Evolutionary conservation across 176 grass and related monocot genomes (phyloP).

Genomic region (Phragmites australis): DNA sequence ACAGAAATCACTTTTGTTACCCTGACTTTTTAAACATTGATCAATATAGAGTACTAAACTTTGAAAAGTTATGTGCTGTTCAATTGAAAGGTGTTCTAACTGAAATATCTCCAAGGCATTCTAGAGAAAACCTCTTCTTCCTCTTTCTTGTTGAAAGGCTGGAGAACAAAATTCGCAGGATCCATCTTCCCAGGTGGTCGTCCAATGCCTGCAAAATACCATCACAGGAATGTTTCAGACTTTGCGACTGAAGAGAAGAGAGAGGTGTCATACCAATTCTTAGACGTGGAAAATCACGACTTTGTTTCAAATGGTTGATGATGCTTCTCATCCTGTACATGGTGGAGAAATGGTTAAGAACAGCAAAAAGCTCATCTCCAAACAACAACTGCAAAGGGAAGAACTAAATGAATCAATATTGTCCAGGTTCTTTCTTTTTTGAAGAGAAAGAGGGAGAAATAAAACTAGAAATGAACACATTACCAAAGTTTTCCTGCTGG

Average conservation of each 20-base stretch:
- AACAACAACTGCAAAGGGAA: not conserved
- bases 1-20: not conserved
- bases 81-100: not conserved
- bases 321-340: conserved; percentile 86
- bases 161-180: conserved; percentile 83
- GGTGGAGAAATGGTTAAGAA: not conserved
- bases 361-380: not conserved
- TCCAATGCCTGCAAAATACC: conserved; percentile 66
- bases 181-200: conserved; percentile 94
- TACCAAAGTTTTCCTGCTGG: not conserved
- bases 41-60: not conserved
- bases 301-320: conserved; percentile 82
- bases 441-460: not conserved
- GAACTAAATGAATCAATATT: not conserved
- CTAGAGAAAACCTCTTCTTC: conserved; percentile 65
- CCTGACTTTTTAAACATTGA: not conserved
- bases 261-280: conserved; percentile 60
- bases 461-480: not conserved
- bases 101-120: not conserved
- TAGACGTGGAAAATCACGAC: conserved; percentile 76
- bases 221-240: not conserved
- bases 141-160: conserved; percentile 77
- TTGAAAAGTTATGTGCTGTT: not conserved
- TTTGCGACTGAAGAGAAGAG: not conserved
- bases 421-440: not conserved